These are phyloP conservation scores for Hymenoscyphus repandus DNA, from an alignment of 2,329 filamentous ascomycete species.

Conservation along the genomic window DNA sequence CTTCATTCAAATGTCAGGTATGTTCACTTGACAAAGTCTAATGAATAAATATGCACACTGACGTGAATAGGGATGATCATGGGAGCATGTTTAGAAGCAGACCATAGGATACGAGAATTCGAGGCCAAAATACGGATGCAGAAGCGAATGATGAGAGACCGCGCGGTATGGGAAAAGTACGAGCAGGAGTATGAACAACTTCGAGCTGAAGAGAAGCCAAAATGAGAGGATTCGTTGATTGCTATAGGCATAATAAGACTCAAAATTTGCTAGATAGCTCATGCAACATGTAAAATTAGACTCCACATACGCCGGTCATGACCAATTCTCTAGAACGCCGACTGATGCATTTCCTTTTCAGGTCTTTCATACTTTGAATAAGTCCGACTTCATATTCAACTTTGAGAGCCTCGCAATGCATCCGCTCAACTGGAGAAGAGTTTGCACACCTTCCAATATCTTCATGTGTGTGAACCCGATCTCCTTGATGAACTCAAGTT, in stretches of 20 bases:
- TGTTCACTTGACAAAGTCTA: not conserved
- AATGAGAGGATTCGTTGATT: slow-evolving; percentile 11
- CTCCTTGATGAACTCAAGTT: slow-evolving; percentile 96
- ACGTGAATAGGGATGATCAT: slow-evolving; percentile 55
- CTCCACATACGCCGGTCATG: slow-evolving; percentile 13
- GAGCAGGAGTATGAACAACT: slow-evolving; percentile 46
- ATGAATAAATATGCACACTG: not conserved
- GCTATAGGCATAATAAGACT: not conserved
- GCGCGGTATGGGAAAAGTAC: slow-evolving; percentile 63
- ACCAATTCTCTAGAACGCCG: slow-evolving; percentile 22
- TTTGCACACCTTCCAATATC: slow-evolving; percentile 95
- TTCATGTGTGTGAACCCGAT: slow-evolving; percentile 99
- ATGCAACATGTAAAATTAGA: not conserved
- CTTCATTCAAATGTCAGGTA: slow-evolving; percentile 75
- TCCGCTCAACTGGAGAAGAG: slow-evolving; percentile 85
- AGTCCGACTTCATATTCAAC: slow-evolving; percentile 91
- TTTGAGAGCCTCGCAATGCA: slow-evolving; percentile 88
- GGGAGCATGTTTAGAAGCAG: slow-evolving; percentile 72
- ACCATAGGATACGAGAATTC: slow-evolving; percentile 60
- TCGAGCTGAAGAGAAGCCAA: slow-evolving; percentile 11
- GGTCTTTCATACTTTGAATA: slow-evolving; percentile 49
- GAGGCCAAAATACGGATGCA: slow-evolving; percentile 61
- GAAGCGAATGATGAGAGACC: slow-evolving; percentile 57
- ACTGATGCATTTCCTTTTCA: slow-evolving; percentile 12
- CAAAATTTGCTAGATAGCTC: not conserved